Evolutionary conservation across 331 rosid species (phyloP), one percentile per base, ranked within the genome.

Genomic region (Quercus lobata): DNA sequence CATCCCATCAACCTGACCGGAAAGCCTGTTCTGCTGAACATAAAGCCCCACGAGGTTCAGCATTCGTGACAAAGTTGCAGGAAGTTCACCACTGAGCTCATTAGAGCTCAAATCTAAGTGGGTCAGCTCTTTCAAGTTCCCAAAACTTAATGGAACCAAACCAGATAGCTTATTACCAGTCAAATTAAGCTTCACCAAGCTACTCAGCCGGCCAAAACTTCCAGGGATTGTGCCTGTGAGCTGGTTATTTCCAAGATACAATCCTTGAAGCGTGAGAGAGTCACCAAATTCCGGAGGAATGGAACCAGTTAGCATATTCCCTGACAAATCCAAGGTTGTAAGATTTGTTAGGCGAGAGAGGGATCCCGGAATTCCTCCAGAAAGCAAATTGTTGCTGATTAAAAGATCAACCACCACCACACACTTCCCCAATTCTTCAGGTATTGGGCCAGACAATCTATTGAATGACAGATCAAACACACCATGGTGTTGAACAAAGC

Each of bases 401-500:
- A 91, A 63, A 65, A 96, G 91, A 81, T 89, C 93, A 61, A 96
- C 97, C 58, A 96, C 79, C 62, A 87, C 85, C n/a, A 83, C 73
- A 80, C 97, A 96, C 62, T 76, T 72, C 27, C 97, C 97, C 74
- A 96, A 49, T 75, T 90, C 94, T 69, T 93, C 91, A 24, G 99
- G 99, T 79, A 96, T 93, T 37, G 84, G 35, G 58, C 99, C 99
- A 21, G 99, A 87, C 87, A 96, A 77, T 75, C 89, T 88, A 75
- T 96, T 96, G 82, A 88, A 74, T 27, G 99, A 96, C 52, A 96
- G 89, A 86, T 93, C 99, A 72, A 87, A 86, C 15, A 96, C 91
- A 19, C 99, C 99, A 85, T 86, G 94, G 77, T 96, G 99, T 75
- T 96, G 99, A 63, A 96, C 82, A 88, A 91, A 96, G 86, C 96